Conservation (phyloP, 805 yeast species). For the Blastobotrys chiropterorum region DNA sequence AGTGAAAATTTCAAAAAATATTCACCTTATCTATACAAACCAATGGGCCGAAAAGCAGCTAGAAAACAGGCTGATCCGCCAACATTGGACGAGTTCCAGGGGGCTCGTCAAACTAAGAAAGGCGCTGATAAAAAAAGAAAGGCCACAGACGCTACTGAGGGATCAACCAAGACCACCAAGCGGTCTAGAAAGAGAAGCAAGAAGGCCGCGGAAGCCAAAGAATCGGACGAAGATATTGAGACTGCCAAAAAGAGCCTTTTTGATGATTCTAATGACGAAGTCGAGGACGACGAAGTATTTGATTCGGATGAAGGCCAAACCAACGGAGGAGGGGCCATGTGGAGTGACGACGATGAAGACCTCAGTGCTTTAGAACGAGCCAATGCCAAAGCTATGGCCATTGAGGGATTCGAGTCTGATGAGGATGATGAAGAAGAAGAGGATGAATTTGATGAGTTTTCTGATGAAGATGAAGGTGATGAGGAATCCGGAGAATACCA, state of each 20-base stretch:
- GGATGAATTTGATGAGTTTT: slow-evolving; percentile 18
- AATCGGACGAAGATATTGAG: slow-evolving; percentile 41
- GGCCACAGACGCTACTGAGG: no score
- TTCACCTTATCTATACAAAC: neutral
- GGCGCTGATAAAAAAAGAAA: slow-evolving; percentile 31
- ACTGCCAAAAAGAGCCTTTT: slow-evolving; percentile 61
- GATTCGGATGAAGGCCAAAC: slow-evolving; percentile 61
- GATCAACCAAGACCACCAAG: slow-evolving; percentile 25
- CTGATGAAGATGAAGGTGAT: slow-evolving; percentile 25
- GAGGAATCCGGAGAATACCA: slow-evolving; percentile 50
- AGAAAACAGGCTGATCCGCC: slow-evolving; percentile 94
- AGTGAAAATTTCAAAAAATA: no score
- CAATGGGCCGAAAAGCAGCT: slow-evolving; percentile 93
- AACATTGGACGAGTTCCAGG: slow-evolving; percentile 68
- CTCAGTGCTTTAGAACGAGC: slow-evolving; percentile 43
- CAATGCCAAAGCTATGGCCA: slow-evolving; percentile 20
- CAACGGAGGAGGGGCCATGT: slow-evolving; percentile 54
- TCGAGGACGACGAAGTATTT: slow-evolving; percentile 38
- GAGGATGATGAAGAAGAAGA: slow-evolving; percentile 19
- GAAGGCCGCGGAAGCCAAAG: slow-evolving; percentile 24
- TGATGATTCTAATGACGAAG: slow-evolving; percentile 41
- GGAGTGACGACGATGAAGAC: slow-evolving; percentile 66
- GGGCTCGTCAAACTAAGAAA: slow-evolving; percentile 25
- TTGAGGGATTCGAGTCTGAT: slow-evolving; percentile 16
- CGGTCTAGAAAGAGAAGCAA: slow-evolving; percentile 23